phyloP scores from a whole-genome alignment of 768 basidiomycete genomes.

The Suillus clintonianus region DNA sequence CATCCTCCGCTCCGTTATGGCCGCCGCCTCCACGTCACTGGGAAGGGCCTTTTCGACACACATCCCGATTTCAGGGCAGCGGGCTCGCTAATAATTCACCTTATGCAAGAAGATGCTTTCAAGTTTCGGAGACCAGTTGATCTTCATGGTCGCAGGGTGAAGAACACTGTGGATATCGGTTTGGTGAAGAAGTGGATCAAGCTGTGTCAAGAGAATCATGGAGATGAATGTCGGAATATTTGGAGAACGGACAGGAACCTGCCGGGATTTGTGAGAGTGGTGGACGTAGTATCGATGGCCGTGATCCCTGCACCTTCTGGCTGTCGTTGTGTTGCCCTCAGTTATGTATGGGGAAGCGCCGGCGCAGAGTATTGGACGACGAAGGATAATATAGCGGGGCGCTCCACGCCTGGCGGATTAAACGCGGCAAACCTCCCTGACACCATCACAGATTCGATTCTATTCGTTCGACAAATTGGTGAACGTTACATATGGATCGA shows the following conservation, averaged over 20 bases:
- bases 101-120: slow-evolving; percentile 7
- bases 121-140: slow-evolving; percentile 1
- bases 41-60: neutral
- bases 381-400: neutral
- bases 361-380: slow-evolving; percentile 7
- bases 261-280: slow-evolving; percentile 5
- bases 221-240: slow-evolving; percentile 2
- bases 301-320: slow-evolving; percentile 3
- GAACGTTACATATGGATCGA: slow-evolving; percentile 28
- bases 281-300: slow-evolving; percentile 7
- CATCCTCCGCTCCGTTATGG: neutral
- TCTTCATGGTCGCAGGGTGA: slow-evolving; percentile 9
- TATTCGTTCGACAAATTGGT: slow-evolving; percentile 15
- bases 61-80: neutral
- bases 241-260: slow-evolving; percentile 4
- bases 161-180: neutral
- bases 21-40: neutral
- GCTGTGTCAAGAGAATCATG: neutral
- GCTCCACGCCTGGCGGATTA: slow-evolving; percentile 6
- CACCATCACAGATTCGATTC: slow-evolving; percentile 23
- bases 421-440: slow-evolving; percentile 8
- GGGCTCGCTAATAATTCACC: neutral
- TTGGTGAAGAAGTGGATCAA: slow-evolving; percentile 7
- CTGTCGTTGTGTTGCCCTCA: slow-evolving; percentile 7
- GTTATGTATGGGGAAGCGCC: slow-evolving; percentile 6